Evolutionary conservation across 2,329 filamentous ascomycete genomes (phyloP), one percentile per base, ranked within the genome.

Genomic region (Fusarium camptoceras): DNA sequence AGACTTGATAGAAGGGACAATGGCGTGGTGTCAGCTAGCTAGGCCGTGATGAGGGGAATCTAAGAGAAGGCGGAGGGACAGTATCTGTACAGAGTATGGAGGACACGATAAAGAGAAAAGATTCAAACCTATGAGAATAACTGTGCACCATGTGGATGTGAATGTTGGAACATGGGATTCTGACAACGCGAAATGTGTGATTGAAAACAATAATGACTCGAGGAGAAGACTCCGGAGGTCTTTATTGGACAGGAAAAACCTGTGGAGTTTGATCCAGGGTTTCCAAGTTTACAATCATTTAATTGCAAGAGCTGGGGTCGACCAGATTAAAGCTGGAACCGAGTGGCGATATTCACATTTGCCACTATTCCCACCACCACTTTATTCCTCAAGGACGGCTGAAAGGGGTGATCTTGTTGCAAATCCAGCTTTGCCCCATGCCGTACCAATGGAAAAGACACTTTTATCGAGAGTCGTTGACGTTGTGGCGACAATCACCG

Each of bases 301-400:
- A 39, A 16, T 7, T 2, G 16, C 11, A 20, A 16, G 18, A 4
- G 25, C 20, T 12, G 42, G 8, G n/a, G 37, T 44, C 20, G 9
- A 14, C 4, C 18, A 15, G 2, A 18, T 57, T 20, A 48, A 42
- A 47, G 34, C 12, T 18, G n/a, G 15, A 41, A 14, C 24, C 6
- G 2, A 41, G 63, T 66, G 63, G 63, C 63, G 20, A 60, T n/a
- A 8, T 30, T 22, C n/a, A n/a, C 14, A 15, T 46, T 66, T 15
- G 62, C 63, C 62, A 66, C 55, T 12, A 18, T 22, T 24, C 7
- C 8, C 18, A 28, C 24, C 25, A 7, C 20, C 3, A 7, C 11
- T 30, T 20, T 48, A 6, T 28, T n/a, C 24, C 28, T 6, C 18
- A 20, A 25, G 2, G 14, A n/a, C 25, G 28, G 8, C 5, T 47